Evolutionary conservation across 2,329 filamentous ascomycete species (phyloP), one percentile per base, ranked within the genome.

Genomic region (Rutstroemia sydowiana): DNA sequence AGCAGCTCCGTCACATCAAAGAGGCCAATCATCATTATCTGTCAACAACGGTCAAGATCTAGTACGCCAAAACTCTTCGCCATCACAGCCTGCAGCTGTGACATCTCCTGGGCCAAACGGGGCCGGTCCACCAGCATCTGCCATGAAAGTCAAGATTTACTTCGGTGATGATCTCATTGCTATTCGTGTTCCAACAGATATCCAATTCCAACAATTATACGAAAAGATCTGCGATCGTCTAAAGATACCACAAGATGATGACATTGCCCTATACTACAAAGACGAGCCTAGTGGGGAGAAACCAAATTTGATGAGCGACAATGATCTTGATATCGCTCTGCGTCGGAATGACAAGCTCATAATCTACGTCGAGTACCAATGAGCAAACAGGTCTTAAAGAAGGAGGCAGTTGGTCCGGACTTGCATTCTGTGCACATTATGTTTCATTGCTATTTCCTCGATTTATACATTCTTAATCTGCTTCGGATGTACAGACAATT

Each of bases 71-170:
- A 54, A 60, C 59, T 54, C 71, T 59, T 56, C 67, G 26, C 52
- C 64, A 2, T 75, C 75, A 2, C 76, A 78, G 51, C 74, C 75
- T 76, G 79, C 45, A 78, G 76, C 34, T 85, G n/a, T 78, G 5
- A 68, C 83, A 53, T 74, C 75, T 9, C 74, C 74, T 0, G 73
- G 70, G 16, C 66, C 75, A 47, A 71, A 70, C 55, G 59, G 61
- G 45, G 60, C 55, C 16, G 49, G 34, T n/a, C 63, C 58, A 45
- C 59, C 58, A 48, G 34, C 60, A 42, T 71, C 76, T 7, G 78
- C 81, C 3, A 85, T 96, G 73, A 97, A 96, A 70, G 87, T 97
- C 67, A 97, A 97, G 72, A 85, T 96, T 49, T 93, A 88, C 72
- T 96, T 89, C 72, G 87, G 92, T 59, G 86, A 91, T 55, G 92